Base-by-base conservation (phyloP, 768 basidiomycete genomes). In the Epithele typhae region DNA sequence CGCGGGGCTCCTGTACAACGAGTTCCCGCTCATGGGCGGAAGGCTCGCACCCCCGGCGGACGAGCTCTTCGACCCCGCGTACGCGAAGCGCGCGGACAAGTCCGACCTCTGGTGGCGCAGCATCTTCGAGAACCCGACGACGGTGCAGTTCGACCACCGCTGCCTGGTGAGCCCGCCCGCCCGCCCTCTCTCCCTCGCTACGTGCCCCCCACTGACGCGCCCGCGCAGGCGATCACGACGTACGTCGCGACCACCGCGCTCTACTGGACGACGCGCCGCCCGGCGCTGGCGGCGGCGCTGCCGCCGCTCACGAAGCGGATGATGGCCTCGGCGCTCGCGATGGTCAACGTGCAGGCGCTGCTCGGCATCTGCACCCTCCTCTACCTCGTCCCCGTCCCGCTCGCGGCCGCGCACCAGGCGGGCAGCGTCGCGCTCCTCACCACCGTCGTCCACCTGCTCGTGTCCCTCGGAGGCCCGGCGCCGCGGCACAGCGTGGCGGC, bases 1-100 rank as follows among this genome's bases (percentile, higher is more conserved):
- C 63, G 96, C 96, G 1, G 96, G 96, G 12, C 68, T 99, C 44
- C 64, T 93, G n/a, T 98, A 98, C 69, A 99, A 99, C 61, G 95
- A 98, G 61, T 99, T 96, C 70, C 96, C 96, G 0, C 68, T 86
- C 4, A 99, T 99, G 95, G 95, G 92, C 30, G 93, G 87, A 6
- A 76, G 82, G 14, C 64, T 97, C 14, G 77, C 79, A 3, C 96
- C 96, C 3, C 92, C 93, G 0, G 51, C 70, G 6, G 78, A 84
- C 30, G 96, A 98, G 64, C 76, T 99, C 21, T 80, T 94, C 61
- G 82, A 88, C 22, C 60, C 75, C 1, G 70, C 73, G 6, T 98
- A 96, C 63, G 79, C 92, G 6, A 81, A 82, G 63, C 77, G 64
- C 24, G 56, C 68, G 0, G 85, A 89, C 62, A 71, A 77, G 52